A percentile compares a stretch with the other conserved stretches of the same genome.
phyloP scores from a whole-genome alignment of 805 yeast species.

The Ogataea neopini region DNA sequence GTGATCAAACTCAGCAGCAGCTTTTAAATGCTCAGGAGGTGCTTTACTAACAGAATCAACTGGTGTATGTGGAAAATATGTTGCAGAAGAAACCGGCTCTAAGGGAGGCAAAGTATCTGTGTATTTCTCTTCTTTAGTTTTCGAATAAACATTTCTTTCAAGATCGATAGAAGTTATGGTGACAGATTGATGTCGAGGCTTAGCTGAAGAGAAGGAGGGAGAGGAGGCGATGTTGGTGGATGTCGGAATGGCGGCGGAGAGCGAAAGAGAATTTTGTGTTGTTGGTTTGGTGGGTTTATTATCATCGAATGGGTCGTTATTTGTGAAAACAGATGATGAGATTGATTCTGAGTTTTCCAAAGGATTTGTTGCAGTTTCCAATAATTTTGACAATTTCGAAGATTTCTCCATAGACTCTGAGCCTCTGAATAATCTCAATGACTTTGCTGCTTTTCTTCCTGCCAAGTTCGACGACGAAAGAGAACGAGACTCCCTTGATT shows the following conservation, averaged over 20 bases:
- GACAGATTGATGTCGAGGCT: conserved; percentile 13
- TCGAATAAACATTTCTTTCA: conserved; percentile 12
- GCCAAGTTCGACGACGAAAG: conserved; percentile 32
- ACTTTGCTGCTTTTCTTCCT: conserved; percentile 60
- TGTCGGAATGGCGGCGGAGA: conserved; percentile 7
- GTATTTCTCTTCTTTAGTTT: conserved; percentile 1
- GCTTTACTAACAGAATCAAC: conserved; percentile 26
- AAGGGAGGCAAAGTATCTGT: conserved; percentile 30
- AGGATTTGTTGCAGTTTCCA: conserved; percentile 1
- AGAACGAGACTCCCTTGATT: conserved; percentile 9
- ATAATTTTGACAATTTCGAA: conserved; percentile 5
- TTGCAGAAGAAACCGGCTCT: conserved; percentile 69
- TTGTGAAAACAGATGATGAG: not conserved
- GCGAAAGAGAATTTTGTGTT: not conserved
- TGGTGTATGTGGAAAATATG: conserved; percentile 68
- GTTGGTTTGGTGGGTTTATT: not conserved
- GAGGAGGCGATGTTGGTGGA: not conserved
- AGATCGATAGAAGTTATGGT: conserved; percentile 19
- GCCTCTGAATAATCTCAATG: conserved; percentile 51
- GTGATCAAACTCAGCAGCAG: conserved; percentile 50
- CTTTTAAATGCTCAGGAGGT: conserved; percentile 45
- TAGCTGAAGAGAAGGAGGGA: not conserved
- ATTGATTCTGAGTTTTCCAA: not conserved
- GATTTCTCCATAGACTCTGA: conserved; percentile 29
- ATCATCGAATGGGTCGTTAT: not conserved